Conservation (phyloP, 2,329 filamentous ascomycete genomes). For the Corinectria fuckeliana region DNA sequence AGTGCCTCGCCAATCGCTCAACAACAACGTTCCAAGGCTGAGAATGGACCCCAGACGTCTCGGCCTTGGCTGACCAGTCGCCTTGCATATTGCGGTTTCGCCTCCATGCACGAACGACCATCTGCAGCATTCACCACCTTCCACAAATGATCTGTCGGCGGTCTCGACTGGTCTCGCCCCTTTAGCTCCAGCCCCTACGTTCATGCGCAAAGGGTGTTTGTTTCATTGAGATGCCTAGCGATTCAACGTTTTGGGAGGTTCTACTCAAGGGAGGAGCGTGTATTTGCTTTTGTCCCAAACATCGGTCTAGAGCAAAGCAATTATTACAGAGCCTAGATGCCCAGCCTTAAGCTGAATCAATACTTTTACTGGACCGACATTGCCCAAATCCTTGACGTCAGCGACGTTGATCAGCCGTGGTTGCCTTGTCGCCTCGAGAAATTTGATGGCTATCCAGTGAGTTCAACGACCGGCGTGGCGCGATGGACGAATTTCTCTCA, state of each 20-base stretch:
- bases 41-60: not conserved
- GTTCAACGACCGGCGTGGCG: not conserved
- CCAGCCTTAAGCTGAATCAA: too few species aligned
- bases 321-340: too few species aligned
- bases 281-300: not conserved
- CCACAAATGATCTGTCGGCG: not conserved
- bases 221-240: not conserved
- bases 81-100: not conserved
- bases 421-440: not conserved
- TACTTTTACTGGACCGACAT: too few species aligned
- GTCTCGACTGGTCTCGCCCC: conserved; percentile 2
- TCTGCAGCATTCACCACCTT: not conserved
- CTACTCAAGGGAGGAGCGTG: not conserved
- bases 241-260: not conserved
- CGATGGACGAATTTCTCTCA: not conserved
- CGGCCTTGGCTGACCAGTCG: not conserved
- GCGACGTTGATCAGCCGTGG: not conserved
- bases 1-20: too few species aligned
- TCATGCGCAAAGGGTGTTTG: not conserved
- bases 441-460: not conserved
- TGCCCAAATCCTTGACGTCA: too few species aligned
- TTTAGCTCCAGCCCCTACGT: not conserved
- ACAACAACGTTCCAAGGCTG: not conserved
- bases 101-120: not conserved
- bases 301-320: not conserved